Evolutionary conservation across 148 eudicot species (phyloP).

Genomic region (Chenopodium album): DNA sequence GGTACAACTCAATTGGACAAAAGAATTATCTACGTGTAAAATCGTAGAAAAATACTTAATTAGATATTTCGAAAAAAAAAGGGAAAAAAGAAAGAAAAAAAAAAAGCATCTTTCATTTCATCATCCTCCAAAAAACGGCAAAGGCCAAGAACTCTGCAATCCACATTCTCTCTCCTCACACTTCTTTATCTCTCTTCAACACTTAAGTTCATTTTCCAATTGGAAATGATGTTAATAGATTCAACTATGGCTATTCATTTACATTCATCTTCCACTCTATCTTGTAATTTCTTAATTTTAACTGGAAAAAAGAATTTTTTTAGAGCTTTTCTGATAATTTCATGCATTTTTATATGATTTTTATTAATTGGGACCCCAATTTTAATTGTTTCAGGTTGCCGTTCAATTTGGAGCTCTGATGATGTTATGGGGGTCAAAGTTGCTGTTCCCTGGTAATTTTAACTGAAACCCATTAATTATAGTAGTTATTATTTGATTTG

Average conservation of each 20-base stretch:
- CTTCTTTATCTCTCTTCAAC: not conserved
- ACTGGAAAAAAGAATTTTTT: not conserved
- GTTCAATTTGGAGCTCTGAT: slow-evolving; percentile 36
- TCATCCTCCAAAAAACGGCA: slow-evolving; percentile 12
- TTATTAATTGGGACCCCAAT: slow-evolving; percentile 9
- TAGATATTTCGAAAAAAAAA: not conserved
- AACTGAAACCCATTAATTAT: slow-evolving; percentile 3
- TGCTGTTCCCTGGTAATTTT: slow-evolving; percentile 31
- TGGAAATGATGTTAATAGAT: slow-evolving; percentile 51
- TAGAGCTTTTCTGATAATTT: slow-evolving; percentile 2
- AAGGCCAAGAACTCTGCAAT: slow-evolving; percentile 2
- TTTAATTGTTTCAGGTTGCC: slow-evolving; percentile 32
- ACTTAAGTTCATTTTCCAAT: not conserved
- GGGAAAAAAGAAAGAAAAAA: not conserved
- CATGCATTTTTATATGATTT: not conserved
- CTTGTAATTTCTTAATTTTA: slow-evolving; percentile 26
- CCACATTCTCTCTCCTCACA: slow-evolving; percentile 3
- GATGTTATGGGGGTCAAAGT: slow-evolving; percentile 26
- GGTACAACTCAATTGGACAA: slow-evolving; percentile 5
- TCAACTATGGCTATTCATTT: slow-evolving; percentile 58
- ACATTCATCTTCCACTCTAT: slow-evolving; percentile 44
- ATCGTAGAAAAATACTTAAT: not conserved
- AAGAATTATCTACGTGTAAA: not conserved
- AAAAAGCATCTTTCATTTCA: slow-evolving; percentile 21
- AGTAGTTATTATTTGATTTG: not conserved